Percentiles rank a stretch among this genome's conserved stretches.
Conservation (phyloP, 2,329 filamentous ascomycete species). For the Fusarium nelsonii region DNA sequence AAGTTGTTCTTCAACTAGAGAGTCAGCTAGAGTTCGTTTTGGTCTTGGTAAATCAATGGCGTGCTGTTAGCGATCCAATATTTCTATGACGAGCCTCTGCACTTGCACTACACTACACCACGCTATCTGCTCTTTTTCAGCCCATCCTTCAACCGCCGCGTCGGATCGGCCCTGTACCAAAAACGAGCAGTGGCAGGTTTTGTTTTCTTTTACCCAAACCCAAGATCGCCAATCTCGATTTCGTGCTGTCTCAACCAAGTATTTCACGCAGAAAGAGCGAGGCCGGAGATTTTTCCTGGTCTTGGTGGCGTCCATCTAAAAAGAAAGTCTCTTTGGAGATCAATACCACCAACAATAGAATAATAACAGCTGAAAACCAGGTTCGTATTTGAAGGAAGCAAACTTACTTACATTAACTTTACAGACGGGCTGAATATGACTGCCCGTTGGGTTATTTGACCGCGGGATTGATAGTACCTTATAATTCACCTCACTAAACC, state of each 20-base stretch:
- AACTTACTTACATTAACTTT: constrained; percentile 18
- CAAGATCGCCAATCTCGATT: constrained; percentile 47
- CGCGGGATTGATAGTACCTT: constrained; percentile 8
- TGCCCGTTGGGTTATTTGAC: neutral
- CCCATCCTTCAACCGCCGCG: constrained; percentile 23
- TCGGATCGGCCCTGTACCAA: constrained; percentile 32
- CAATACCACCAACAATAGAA: constrained; percentile 12
- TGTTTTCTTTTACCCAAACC: constrained; percentile 22
- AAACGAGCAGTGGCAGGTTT: constrained; percentile 25
- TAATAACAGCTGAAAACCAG: constrained; percentile 13
- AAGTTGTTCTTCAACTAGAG: neutral
- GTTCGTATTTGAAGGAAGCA: constrained; percentile 7
- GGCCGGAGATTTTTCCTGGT: constrained; percentile 36
- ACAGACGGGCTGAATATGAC: neutral
- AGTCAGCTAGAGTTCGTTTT: neutral
- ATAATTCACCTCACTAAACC: neutral
- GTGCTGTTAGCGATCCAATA: constrained; percentile 39
- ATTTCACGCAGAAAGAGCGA: constrained; percentile 16
- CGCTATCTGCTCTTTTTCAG: constrained; percentile 12
- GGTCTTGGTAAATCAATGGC: constrained; percentile 5
- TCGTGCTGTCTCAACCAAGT: constrained; percentile 32
- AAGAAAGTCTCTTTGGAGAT: constrained; percentile 14
- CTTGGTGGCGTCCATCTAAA: constrained; percentile 24
- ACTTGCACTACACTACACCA: neutral
- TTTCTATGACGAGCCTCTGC: constrained; percentile 34